Conservation (phyloP, 352 stramenopile genomes). For the Phytophthora nicotianae region DNA sequence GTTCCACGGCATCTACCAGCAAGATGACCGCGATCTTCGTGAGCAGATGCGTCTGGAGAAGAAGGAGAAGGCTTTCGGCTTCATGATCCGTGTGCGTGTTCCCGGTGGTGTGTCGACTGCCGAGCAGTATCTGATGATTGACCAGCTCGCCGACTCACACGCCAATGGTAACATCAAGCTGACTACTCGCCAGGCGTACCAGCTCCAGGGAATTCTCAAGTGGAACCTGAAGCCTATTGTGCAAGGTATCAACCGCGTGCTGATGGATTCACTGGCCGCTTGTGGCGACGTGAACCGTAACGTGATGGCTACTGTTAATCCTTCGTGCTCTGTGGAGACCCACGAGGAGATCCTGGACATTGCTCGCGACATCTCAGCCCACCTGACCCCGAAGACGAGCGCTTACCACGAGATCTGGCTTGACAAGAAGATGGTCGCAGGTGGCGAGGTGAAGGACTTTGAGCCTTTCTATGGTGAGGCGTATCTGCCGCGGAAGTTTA, state of each 20-base stretch:
- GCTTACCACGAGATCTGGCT: conserved; percentile 98
- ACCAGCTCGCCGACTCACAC: conserved; percentile 93
- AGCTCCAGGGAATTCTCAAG: conserved; percentile 97
- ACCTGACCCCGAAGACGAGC: conserved; percentile 93
- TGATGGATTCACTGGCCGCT: conserved; percentile 95
- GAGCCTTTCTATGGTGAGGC: conserved; percentile 98
- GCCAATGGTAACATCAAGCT: conserved; percentile 96
- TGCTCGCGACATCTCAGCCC: conserved; percentile 91
- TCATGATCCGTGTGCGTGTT: conserved; percentile 98
- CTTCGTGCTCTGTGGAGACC: conserved; percentile 87
- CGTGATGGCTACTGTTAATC: conserved; percentile 94
- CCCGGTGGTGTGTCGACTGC: conserved; percentile 93
- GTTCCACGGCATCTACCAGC: conserved; percentile 98
- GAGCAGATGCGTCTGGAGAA: conserved; percentile 80
- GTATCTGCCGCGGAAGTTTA: conserved; percentile 99
- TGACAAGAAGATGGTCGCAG: conserved; percentile 96
- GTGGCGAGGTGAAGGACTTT: conserved; percentile 92
- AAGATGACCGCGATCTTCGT: conserved; percentile 93
- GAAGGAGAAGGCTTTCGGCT: conserved; percentile 93
- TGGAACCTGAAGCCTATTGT: conserved; percentile 97
- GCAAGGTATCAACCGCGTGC: conserved; percentile 88
- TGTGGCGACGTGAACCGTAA: conserved; percentile 98
- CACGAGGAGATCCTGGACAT: conserved; percentile 86
- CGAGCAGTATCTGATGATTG: conserved; percentile 94
- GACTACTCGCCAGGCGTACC: conserved; percentile 97